Evolutionary conservation across 495 filamentous ascomycete species (phyloP).

Genomic region (Daldinia concentrica): DNA sequence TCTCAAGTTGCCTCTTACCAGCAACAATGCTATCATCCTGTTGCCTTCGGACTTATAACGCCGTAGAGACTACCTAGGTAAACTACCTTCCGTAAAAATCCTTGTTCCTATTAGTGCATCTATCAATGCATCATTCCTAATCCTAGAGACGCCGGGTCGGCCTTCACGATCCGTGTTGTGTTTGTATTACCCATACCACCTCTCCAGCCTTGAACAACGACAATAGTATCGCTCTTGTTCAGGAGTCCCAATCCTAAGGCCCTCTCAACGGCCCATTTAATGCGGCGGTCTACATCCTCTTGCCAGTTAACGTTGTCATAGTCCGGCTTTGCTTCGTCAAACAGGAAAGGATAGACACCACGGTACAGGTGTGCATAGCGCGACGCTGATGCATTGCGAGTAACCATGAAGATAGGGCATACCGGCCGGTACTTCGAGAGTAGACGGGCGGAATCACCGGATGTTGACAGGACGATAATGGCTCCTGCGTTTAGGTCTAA

Average conservation of each 20-base stretch:
- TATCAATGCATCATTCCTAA: conserved; percentile 36
- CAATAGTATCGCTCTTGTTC: conserved; percentile 80
- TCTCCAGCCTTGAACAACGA: conserved; percentile 98
- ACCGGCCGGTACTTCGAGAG: conserved; percentile 98
- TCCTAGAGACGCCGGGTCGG: conserved; percentile 61
- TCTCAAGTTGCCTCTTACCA: neutral
- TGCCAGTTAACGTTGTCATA: conserved; percentile 91
- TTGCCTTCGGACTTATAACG: conserved; percentile 4
- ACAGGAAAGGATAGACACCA: conserved; percentile 96
- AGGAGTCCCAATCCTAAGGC: conserved; percentile 87
- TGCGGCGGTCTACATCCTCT: conserved; percentile 95
- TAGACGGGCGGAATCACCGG: conserved; percentile 87
- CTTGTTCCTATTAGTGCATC: neutral
- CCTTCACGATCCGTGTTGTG: conserved; percentile 72
- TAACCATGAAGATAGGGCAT: conserved; percentile 99
- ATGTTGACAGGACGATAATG: conserved; percentile 93
- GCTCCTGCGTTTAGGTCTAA: conserved; percentile 95
- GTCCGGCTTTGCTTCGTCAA: conserved; percentile 91
- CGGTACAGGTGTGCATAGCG: conserved; percentile 96
- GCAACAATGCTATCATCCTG: neutral
- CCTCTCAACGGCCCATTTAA: conserved; percentile 91
- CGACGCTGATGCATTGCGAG: conserved; percentile 81
- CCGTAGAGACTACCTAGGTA: conserved; percentile 1
- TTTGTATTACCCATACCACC: conserved; percentile 99
- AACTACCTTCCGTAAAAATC: neutral